Conservation (phyloP, 2,329 filamentous ascomycete species). For the Tetracladium maxilliforme region DNA sequence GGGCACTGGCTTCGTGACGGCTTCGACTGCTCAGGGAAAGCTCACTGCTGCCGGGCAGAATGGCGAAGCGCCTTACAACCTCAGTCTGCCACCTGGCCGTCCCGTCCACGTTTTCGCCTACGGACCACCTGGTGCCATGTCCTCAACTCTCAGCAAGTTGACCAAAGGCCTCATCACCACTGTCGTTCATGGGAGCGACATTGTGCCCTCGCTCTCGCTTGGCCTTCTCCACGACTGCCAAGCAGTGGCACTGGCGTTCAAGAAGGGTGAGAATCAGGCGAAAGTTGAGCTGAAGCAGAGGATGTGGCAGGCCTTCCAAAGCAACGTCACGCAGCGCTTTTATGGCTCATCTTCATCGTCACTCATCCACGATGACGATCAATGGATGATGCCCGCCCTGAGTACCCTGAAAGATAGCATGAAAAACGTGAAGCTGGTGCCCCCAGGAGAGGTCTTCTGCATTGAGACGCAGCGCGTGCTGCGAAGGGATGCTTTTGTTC, state of each 20-base stretch:
- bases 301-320: slow-evolving; percentile 49
- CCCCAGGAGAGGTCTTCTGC: slow-evolving; percentile 63
- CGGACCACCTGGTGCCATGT: slow-evolving; percentile 60
- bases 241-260: slow-evolving; percentile 56
- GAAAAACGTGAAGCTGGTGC: slow-evolving; percentile 54
- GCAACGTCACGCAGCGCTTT: slow-evolving; percentile 47
- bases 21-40: slow-evolving; percentile 51
- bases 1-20: slow-evolving; percentile 35
- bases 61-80: slow-evolving; percentile 11
- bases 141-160: slow-evolving; percentile 50
- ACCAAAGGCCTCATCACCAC: slow-evolving; percentile 65
- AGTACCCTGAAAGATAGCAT: slow-evolving; percentile 52
- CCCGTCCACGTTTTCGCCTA: slow-evolving; percentile 72
- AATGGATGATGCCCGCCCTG: slow-evolving; percentile 55
- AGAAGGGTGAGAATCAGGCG: slow-evolving; percentile 52
- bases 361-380: slow-evolving; percentile 35
- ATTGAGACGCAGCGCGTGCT: slow-evolving; percentile 55
- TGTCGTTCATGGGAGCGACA: slow-evolving; percentile 56
- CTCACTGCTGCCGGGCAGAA: slow-evolving; percentile 48
- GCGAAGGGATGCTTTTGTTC: slow-evolving; percentile 48
- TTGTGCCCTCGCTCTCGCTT: slow-evolving; percentile 60
- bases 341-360: slow-evolving; percentile 25
- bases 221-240: slow-evolving; percentile 65
- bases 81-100: slow-evolving; percentile 48
- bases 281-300: slow-evolving; percentile 51